phyloP scores from a whole-genome alignment of 306 rosid genomes.

The Dryas drummondii region DNA sequence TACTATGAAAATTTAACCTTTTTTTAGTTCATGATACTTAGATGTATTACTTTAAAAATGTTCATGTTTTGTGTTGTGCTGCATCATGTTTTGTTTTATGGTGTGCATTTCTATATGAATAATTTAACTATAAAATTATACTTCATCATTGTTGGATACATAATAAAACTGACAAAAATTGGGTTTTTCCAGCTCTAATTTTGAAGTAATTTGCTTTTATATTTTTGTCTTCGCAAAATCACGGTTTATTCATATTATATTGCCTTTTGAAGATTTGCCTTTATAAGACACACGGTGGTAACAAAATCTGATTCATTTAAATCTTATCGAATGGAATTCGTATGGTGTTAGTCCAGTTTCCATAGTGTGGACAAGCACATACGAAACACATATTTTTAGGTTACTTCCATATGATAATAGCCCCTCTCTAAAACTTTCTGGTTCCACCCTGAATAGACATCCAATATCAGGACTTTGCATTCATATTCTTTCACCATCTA shows the following conservation, averaged over 20 bases:
- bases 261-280: background rate
- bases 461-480: background rate
- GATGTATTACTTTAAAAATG: background rate
- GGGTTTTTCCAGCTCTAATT: background rate
- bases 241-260: background rate
- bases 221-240: background rate
- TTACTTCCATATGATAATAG: background rate
- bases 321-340: background rate
- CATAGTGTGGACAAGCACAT: background rate
- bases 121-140: background rate
- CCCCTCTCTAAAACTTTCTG: background rate
- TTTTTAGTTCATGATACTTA: constrained; percentile 2
- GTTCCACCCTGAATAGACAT: background rate
- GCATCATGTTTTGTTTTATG: background rate
- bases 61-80: background rate
- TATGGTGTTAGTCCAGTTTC: no score
- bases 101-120: background rate
- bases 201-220: background rate
- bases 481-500: background rate
- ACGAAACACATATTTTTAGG: background rate
- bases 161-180: background rate
- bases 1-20: background rate
- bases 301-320: background rate
- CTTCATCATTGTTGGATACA: background rate
- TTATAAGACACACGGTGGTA: background rate